Evolutionary conservation across 192 early-diverging fungal genomes (phyloP).

Genomic region (Entomortierella parvispora): DNA sequence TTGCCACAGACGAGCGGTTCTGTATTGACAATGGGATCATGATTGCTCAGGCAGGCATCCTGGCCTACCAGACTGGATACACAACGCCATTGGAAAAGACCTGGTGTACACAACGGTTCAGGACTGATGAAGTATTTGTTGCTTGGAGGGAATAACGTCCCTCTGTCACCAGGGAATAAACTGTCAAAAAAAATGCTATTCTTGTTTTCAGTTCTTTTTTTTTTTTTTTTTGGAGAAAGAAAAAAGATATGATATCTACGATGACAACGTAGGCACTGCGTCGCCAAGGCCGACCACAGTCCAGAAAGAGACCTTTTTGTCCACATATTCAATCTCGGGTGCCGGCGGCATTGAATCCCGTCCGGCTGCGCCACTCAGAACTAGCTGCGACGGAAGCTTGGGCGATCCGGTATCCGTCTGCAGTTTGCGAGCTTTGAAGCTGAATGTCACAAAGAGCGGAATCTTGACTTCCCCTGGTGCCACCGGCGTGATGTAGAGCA

Average conservation of each 20-base stretch:
- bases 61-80: conserved; percentile 84
- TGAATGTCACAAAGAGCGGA: conserved; percentile 67
- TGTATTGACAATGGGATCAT: conserved; percentile 99
- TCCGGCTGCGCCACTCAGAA: conserved; percentile 29
- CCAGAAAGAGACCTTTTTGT: conserved; percentile 68
- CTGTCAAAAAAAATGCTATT: too few relatives aligned
- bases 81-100: conserved; percentile 87
- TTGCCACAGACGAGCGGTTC: conserved; percentile 97
- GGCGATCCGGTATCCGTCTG: conserved; percentile 37
- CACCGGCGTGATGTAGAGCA: conserved; percentile 67
- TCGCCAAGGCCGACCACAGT: conserved; percentile 67
- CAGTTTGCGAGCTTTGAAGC: conserved; percentile 53
- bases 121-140: conserved; percentile 88
- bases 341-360: too few relatives aligned
- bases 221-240: neutral
- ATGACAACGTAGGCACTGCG: conserved; percentile 30
- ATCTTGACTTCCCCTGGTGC: conserved; percentile 67
- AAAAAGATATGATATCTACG: neutral
- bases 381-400: conserved; percentile 32
- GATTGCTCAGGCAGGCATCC: conserved; percentile 97
- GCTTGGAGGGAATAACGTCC: conserved; percentile 75
- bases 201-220: neutral
- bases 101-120: conserved; percentile 93
- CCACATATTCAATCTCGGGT: conserved; percentile 43
- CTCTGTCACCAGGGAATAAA: too few relatives aligned